Evolutionary conservation across 2,329 filamentous ascomycete species (phyloP).

Genomic region (Penicillium sp.): DNA sequence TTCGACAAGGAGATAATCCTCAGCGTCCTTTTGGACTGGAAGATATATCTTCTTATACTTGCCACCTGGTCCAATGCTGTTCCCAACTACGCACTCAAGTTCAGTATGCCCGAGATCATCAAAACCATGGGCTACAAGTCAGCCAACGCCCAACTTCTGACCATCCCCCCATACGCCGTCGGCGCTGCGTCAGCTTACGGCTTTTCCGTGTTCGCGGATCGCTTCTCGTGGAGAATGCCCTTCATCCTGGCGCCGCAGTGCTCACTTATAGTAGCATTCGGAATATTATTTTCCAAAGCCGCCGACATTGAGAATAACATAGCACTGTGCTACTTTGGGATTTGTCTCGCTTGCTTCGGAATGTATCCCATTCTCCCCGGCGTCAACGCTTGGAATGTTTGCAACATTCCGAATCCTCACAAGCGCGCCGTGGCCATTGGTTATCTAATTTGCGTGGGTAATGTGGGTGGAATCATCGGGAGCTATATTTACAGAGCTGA

Average conservation of each 20-base stretch:
- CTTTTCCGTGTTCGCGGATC: constrained; percentile 33
- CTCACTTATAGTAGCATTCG: constrained; percentile 30
- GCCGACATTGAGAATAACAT: constrained; percentile 35
- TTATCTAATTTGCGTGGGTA: constrained; percentile 36
- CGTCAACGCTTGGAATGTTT: constrained; percentile 37
- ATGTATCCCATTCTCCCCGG: constrained; percentile 40
- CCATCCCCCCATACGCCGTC: constrained; percentile 28
- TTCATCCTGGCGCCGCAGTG: constrained; percentile 33
- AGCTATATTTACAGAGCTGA: constrained; percentile 28
- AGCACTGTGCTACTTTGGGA: constrained; percentile 38
- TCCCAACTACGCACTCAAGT: constrained; percentile 29
- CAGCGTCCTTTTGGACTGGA: constrained; percentile 42
- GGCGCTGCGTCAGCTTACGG: constrained; percentile 24
- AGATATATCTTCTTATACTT: constrained; percentile 40
- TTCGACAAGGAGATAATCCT: constrained; percentile 31
- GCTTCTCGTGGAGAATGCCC: constrained; percentile 34
- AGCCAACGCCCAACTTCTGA: constrained; percentile 24
- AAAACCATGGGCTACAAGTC: constrained; percentile 37
- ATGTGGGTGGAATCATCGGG: constrained; percentile 32
- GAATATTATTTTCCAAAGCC: constrained; percentile 32
- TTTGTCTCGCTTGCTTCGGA: constrained; percentile 39
- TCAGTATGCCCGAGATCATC: constrained; percentile 36
- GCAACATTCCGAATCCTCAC: constrained; percentile 32
- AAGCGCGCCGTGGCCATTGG: constrained; percentile 40
- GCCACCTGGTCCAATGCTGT: constrained; percentile 40